Percentiles rank a stretch among this genome's conserved stretches.
Conservation (phyloP, 306 rosid genomes). For the Fragaria vesca region DNA sequence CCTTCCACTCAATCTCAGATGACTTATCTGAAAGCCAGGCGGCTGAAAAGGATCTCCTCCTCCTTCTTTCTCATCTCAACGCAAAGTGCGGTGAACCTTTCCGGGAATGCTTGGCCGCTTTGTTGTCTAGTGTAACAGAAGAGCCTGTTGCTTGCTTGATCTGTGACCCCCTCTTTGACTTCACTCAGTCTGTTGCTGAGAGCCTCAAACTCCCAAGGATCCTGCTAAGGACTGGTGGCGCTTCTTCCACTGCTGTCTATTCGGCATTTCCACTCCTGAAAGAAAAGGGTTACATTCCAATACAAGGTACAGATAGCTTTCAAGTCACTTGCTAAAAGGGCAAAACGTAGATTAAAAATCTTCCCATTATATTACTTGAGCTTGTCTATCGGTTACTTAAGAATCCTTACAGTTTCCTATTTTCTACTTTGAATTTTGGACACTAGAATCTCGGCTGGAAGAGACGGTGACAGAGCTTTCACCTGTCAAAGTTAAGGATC, state of each 20-base stretch:
- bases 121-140: constrained; percentile 18
- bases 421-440: not conserved
- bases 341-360: not conserved
- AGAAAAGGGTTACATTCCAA: constrained; percentile 34
- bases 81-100: constrained; percentile 11
- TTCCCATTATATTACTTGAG: not conserved
- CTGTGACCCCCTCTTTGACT: constrained; percentile 30
- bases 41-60: not conserved
- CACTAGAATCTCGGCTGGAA: constrained; percentile 32
- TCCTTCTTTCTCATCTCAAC: constrained; percentile 13
- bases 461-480: constrained; percentile 37
- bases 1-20: constrained; percentile 17
- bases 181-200: constrained; percentile 32
- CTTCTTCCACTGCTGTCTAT: constrained; percentile 27
- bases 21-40: not conserved
- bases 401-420: not conserved
- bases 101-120: constrained; percentile 18
- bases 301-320: constrained; percentile 24
- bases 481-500: constrained; percentile 47
- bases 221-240: constrained; percentile 28
- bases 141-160: constrained; percentile 41
- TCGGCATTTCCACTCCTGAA: constrained; percentile 27
- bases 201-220: constrained; percentile 33
- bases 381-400: not conserved
- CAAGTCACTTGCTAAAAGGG: not conserved